Conservation (phyloP, 805 yeast species). For the Lipomyces starkeyi region DNA sequence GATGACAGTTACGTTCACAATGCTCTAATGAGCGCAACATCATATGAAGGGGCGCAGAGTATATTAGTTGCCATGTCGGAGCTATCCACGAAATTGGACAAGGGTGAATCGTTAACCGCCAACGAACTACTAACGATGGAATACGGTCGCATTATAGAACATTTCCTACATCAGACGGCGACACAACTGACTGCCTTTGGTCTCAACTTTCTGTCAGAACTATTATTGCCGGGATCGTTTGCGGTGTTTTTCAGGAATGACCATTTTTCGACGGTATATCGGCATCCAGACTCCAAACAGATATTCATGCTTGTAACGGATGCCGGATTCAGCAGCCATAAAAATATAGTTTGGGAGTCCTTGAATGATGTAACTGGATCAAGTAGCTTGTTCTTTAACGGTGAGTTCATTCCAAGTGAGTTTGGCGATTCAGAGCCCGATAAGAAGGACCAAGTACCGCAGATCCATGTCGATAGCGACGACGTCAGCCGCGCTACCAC, state of each 20-base stretch:
- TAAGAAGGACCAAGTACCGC: constrained; percentile 8
- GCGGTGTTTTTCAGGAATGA: constrained; percentile 86
- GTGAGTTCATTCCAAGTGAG: constrained; percentile 59
- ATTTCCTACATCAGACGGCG: constrained; percentile 64
- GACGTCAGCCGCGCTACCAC: neutral
- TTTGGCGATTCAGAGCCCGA: constrained; percentile 25
- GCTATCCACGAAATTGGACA: constrained; percentile 32
- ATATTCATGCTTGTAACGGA: constrained; percentile 78
- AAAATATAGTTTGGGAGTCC: constrained; percentile 81
- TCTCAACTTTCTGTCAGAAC: constrained; percentile 52
- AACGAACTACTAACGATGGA: constrained; percentile 31
- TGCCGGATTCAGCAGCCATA: constrained; percentile 58
- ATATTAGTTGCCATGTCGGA: constrained; percentile 57
- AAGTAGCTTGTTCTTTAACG: constrained; percentile 72
- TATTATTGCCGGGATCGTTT: constrained; percentile 59
- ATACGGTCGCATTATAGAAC: constrained; percentile 43
- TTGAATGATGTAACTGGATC: constrained; percentile 69
- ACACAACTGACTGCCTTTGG: constrained; percentile 82
- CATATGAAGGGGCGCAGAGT: constrained; percentile 67
- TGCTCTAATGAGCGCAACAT: constrained; percentile 50
- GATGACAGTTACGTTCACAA: constrained; percentile 46
- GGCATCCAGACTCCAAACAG: constrained; percentile 47
- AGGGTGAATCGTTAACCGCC: constrained; percentile 17
- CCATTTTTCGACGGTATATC: constrained; percentile 76
- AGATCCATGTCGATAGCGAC: neutral